phyloP scores from a whole-genome alignment of 75 land plant species.

The Ceratopteris richardii region DNA sequence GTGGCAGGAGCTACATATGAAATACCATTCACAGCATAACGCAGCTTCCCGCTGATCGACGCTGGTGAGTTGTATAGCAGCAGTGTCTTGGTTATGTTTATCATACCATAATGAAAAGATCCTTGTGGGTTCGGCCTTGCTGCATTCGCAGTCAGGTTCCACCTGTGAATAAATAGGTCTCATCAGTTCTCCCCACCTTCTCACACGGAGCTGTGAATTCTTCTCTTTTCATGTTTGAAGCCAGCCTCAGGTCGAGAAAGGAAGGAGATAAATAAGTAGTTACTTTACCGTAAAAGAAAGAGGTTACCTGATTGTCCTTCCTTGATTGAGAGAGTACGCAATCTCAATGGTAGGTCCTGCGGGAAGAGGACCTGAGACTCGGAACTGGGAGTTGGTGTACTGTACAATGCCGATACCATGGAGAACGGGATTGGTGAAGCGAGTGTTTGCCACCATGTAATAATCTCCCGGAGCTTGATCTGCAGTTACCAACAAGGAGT shows the following conservation, averaged over 20 bases:
- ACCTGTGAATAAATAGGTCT: conserved; percentile 36
- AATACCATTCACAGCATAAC: conserved; percentile 67
- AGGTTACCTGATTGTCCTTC: conserved; percentile 43
- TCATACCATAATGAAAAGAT: conserved; percentile 64
- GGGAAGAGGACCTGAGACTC: conserved; percentile 46
- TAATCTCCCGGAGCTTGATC: conserved; percentile 64
- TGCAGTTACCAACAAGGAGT: conserved; percentile 66
- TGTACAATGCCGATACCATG: conserved; percentile 52
- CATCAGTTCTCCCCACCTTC: too few species aligned
- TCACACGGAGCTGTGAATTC: too few species aligned
- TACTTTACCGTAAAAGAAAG: neutral
- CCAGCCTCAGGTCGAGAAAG: too few species aligned
- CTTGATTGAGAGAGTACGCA: conserved; percentile 65
- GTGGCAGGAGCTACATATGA: conserved; percentile 56
- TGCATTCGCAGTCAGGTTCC: conserved; percentile 85
- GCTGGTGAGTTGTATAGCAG: conserved; percentile 55
- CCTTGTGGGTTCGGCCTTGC: conserved; percentile 90
- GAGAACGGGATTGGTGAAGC: conserved; percentile 51
- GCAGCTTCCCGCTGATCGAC: conserved; percentile 46
- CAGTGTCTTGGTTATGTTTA: conserved; percentile 49
- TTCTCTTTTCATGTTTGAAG: too few species aligned
- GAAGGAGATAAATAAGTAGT: too few species aligned
- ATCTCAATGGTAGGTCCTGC: conserved; percentile 63
- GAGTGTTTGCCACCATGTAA: conserved; percentile 64
- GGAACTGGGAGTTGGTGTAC: conserved; percentile 42